These are phyloP conservation scores for Fomes fomentarius DNA, from an alignment of 1,284 basidiomycete genomes.

Conservation along the genomic window DNA sequence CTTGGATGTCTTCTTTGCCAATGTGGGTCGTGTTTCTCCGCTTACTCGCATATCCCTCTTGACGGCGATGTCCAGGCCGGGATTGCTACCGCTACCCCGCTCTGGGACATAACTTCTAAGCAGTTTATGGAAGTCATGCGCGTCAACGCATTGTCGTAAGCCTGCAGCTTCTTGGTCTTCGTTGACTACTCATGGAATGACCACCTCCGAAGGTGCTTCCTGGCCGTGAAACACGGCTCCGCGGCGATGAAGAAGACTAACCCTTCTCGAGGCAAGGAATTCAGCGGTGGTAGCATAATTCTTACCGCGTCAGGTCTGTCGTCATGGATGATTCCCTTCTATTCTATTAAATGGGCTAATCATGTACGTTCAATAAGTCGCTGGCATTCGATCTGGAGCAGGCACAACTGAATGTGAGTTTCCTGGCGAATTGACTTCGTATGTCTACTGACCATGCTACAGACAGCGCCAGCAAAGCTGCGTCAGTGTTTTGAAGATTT, in stretches of 20 bases:
- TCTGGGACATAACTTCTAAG: constrained; percentile 65
- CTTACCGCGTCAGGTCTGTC: constrained; percentile 82
- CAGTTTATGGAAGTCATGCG: constrained; percentile 78
- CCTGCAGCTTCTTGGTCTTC: constrained; percentile 30
- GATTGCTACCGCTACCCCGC: constrained; percentile 46
- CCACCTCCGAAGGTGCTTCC: constrained; percentile 71
- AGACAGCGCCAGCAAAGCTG: constrained; percentile 92
- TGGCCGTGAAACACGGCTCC: constrained; percentile 89
- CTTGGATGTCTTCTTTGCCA: constrained; percentile 94
- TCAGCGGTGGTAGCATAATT: constrained; percentile 83
- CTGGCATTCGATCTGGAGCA: constrained; percentile 85
- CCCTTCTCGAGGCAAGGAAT: constrained; percentile 64
- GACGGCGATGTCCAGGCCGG: constrained; percentile 55
- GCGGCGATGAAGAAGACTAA: constrained; percentile 77
- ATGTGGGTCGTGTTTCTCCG: constrained; percentile 54
- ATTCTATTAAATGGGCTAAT: no score
- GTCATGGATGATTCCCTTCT: background rate
- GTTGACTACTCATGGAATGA: background rate
- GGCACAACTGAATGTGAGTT: constrained; percentile 83
- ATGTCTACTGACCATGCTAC: constrained; percentile 16
- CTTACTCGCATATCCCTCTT: background rate
- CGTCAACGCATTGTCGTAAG: constrained; percentile 81
- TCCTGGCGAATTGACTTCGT: background rate
- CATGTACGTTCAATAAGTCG: constrained; percentile 61
- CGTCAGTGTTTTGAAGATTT: constrained; percentile 49